These are phyloP conservation scores for Primulina eburnea DNA, from an alignment of 257 asterid species.

Conservation along the genomic window DNA sequence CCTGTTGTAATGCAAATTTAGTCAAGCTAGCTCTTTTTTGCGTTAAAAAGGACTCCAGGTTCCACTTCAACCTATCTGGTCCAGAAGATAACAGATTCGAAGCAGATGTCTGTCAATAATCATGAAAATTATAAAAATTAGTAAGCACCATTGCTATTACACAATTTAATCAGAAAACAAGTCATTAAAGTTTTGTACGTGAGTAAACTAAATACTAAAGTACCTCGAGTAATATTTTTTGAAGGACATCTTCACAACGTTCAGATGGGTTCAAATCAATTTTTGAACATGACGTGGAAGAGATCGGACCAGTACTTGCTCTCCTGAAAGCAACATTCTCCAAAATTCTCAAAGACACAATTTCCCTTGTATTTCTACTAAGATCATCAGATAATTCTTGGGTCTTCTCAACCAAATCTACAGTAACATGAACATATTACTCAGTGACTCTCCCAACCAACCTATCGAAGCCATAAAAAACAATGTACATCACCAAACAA, in stretches of 20 bases:
- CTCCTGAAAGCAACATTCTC: conserved; percentile 35
- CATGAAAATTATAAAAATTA: conserved; percentile 8
- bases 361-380: conserved; percentile 50
- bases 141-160: background rate
- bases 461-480: conserved; percentile 2
- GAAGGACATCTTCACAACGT: conserved; percentile 44
- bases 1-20: conserved; percentile 38
- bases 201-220: background rate
- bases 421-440: conserved; percentile 21
- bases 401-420: conserved; percentile 49
- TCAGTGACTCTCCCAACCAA: conserved; percentile 10
- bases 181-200: background rate
- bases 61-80: conserved; percentile 33
- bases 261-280: conserved; percentile 32
- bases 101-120: conserved; percentile 26
- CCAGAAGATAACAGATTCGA: conserved; percentile 24
- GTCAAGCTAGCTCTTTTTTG: conserved; percentile 35
- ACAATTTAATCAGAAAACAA: conserved; percentile 1
- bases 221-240: conserved; percentile 34
- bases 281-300: conserved; percentile 26
- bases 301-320: conserved; percentile 20
- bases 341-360: conserved; percentile 47
- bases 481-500: conserved; percentile 4
- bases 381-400: conserved; percentile 42
- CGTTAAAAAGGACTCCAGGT: conserved; percentile 36